Percentiles rank a stretch among this genome's conserved stretches.
Conservation (phyloP, 164 flowering plant species). For the Chimonanthus praecox region DNA sequence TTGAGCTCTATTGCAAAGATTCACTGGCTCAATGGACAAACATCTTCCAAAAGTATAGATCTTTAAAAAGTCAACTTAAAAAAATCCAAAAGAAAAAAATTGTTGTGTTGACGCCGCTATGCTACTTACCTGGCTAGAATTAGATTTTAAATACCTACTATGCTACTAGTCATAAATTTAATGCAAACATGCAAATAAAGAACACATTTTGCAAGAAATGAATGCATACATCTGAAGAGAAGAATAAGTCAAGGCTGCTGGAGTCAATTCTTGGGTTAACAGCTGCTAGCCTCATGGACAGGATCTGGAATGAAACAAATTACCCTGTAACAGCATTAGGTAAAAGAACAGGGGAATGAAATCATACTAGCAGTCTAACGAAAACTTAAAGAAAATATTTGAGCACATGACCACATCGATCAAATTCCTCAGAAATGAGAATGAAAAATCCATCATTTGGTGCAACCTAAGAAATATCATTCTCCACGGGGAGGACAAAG, state of each 20-base stretch:
- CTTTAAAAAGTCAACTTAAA: too few relatives aligned
- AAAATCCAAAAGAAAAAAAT: too few relatives aligned
- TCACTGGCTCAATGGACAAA: too few relatives aligned
- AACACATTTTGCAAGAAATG: background rate
- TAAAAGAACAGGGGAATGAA: background rate
- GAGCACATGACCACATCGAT: too few relatives aligned
- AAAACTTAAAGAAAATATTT: too few relatives aligned
- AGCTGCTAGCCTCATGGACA: constrained; percentile 90
- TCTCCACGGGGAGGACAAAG: too few relatives aligned
- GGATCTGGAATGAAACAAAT: constrained; percentile 36
- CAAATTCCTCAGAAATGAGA: too few relatives aligned
- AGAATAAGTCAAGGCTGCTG: constrained; percentile 45
- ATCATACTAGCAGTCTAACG: background rate
- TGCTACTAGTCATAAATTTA: background rate
- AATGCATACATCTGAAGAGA: constrained; percentile 52
- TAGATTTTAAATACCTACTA: background rate
- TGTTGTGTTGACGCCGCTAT: too few relatives aligned
- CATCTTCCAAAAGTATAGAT: too few relatives aligned
- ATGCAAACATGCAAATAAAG: background rate
- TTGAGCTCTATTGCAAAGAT: too few relatives aligned
- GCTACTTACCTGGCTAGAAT: background rate
- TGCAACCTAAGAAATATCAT: too few relatives aligned
- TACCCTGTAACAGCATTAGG: background rate
- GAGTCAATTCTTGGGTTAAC: constrained; percentile 78
- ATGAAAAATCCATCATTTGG: too few relatives aligned